A percentile compares a stretch with the other conserved stretches of the same genome.
Conservation (phyloP, 176 grass and related monocot species). For the Dactylis glomerata region DNA sequence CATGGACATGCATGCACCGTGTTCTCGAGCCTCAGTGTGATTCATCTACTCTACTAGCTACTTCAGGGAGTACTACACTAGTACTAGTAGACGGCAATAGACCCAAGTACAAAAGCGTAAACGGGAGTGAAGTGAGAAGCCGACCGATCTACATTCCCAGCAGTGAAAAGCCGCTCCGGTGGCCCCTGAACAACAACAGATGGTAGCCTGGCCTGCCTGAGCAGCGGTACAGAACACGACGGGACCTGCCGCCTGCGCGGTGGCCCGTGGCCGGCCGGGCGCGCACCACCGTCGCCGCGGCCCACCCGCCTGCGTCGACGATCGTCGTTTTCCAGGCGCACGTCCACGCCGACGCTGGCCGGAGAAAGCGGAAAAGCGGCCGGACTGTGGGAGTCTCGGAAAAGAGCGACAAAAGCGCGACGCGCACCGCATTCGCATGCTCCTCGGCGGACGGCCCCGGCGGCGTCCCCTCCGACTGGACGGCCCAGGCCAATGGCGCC, state of each 20-base stretch:
- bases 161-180: constrained; percentile 17
- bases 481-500: constrained; percentile 10
- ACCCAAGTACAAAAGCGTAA: neutral
- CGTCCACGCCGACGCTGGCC: constrained; percentile 17
- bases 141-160: constrained; percentile 13
- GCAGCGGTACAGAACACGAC: neutral
- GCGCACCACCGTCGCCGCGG: neutral
- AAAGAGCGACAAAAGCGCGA: constrained; percentile 47
- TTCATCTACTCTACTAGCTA: too few relatives aligned
- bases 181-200: neutral
- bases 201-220: neutral
- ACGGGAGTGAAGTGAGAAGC: neutral
- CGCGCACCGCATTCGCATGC: constrained; percentile 26
- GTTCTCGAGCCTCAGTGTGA: too few relatives aligned
- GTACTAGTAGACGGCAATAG: too few relatives aligned
- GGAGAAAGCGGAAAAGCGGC: neutral
- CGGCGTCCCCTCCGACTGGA: neutral
- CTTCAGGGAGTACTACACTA: too few relatives aligned
- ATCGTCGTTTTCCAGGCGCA: constrained; percentile 49
- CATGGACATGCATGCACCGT: too few relatives aligned
- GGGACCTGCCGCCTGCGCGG: constrained; percentile 27
- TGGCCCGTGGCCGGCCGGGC: neutral
- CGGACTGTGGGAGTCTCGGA: constrained; percentile 46
- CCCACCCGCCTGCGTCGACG: neutral
- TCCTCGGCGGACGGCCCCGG: neutral